Evolutionary conservation across 1,139 yeast species (phyloP), one percentile per base, ranked within the genome.

Genomic region (Taphrina communis): DNA sequence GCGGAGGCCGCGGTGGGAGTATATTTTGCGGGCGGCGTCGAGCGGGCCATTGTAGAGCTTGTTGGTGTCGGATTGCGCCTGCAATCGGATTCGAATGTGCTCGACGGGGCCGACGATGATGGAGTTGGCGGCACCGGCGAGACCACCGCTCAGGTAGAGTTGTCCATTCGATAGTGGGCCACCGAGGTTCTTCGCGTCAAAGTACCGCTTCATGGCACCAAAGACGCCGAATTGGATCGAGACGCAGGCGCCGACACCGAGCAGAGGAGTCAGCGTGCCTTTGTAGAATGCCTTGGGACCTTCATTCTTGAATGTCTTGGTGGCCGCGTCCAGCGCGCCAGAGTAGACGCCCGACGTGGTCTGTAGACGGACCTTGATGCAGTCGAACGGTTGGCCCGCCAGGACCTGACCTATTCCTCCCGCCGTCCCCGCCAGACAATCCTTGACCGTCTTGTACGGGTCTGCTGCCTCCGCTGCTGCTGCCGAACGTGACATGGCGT

Each of bases 311-410:
- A 92, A 69, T 68, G 93, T 81, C 74, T 86, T 84, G 75, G 84
- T 84, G 52, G 91, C 86, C 6, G 91, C 97, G 74, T 90, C 96
- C 65, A 85, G 75, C 0, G 97, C 88, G 4, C 92, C 91, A 14
- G 80, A 80, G 74, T 90, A 90, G 21, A 57, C 38, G 14, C 69
- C 63, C 35, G 87, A 85, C 0, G 96, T 91, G 8, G 94, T 88
- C 76, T 93, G 97, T 62, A 93, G 82, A 72, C 98, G 84, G 50
- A 93, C 97, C 78, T 73, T 93, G 60, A 95, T 90, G 11, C 97
- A 90, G 77, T 93, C 98, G 75, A 93, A 93, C 12, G 98, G 98
- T 78, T 93, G 97, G 42, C 97, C 97, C n/a, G 89, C 90, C 60
- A 93, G 81, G 14, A 93, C 97, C 79, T 93, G 98, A 17, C 97